Conservation (phyloP, 768 basidiomycete genomes). For the Suillus cothurnatus region DNA sequence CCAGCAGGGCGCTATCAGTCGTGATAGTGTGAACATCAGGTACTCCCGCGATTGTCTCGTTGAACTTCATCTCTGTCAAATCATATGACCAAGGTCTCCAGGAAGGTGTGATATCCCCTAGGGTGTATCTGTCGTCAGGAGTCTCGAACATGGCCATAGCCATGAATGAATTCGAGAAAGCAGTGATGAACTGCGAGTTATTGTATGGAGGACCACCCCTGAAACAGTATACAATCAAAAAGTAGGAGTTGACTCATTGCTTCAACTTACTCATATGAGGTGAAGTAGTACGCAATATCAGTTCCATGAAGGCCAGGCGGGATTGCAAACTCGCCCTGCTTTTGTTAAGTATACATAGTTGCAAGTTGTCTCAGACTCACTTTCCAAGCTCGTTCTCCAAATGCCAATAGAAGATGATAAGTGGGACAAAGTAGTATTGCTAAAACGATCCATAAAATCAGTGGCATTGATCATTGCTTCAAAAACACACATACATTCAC, state of each 20-base stretch:
- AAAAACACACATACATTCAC: constrained; percentile 37
- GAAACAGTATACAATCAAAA: background rate
- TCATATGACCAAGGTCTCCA: constrained; percentile 17
- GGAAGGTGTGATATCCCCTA: background rate
- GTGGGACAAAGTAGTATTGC: constrained; percentile 30
- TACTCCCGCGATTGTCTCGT: constrained; percentile 26
- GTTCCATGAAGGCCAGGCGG: constrained; percentile 33
- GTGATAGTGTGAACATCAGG: constrained; percentile 33
- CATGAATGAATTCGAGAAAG: background rate
- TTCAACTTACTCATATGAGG: constrained; percentile 29
- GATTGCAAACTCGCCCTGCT: constrained; percentile 33
- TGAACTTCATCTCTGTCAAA: constrained; percentile 49
- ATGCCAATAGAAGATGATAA: constrained; percentile 23
- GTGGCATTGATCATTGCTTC: background rate
- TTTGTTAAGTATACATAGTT: constrained; percentile 17
- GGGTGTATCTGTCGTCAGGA: background rate
- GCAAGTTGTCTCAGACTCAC: constrained; percentile 26
- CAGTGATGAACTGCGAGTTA: background rate
- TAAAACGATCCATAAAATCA: constrained; percentile 9
- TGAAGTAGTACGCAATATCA: constrained; percentile 45
- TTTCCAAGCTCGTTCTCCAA: constrained; percentile 30
- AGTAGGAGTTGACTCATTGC: background rate
- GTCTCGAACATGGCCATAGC: background rate
- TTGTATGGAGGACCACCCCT: background rate
- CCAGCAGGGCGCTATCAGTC: constrained; percentile 35